These are phyloP conservation scores for Penicillium carneum DNA, from an alignment of 2,329 filamentous ascomycete genomes.

Conservation along the genomic window DNA sequence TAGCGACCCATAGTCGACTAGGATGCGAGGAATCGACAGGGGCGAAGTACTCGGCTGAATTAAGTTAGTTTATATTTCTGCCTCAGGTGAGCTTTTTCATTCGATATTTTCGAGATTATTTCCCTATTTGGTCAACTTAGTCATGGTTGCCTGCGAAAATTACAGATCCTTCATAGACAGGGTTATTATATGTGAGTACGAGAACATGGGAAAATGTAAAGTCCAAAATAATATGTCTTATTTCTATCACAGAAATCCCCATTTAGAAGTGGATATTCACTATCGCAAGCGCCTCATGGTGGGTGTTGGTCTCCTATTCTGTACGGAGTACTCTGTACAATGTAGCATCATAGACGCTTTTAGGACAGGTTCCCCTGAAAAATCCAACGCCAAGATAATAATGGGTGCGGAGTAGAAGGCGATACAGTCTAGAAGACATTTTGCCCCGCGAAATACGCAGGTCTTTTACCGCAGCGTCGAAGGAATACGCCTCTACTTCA, in stretches of 20 bases:
- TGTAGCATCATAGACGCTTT: neutral
- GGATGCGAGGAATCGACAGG: neutral
- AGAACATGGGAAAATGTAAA: neutral
- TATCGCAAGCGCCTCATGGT: neutral
- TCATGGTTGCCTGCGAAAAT: neutral
- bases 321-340: neutral
- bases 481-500: neutral
- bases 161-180: neutral
- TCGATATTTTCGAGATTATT: neutral
- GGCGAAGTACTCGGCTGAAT: neutral
- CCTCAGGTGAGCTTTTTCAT: neutral
- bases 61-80: neutral
- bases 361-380: neutral
- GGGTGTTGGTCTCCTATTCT: neutral
- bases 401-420: neutral
- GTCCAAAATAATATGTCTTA: neutral
- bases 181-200: neutral
- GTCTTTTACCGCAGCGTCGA: neutral
- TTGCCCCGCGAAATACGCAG: neutral
- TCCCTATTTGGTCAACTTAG: neutral
- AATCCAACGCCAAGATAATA: neutral
- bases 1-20: neutral
- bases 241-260: neutral
- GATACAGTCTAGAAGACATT: neutral
- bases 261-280: constrained; percentile 7